Base-by-base conservation (phyloP, 2,329 filamentous ascomycete species). In the Scedosporium boydii region DNA sequence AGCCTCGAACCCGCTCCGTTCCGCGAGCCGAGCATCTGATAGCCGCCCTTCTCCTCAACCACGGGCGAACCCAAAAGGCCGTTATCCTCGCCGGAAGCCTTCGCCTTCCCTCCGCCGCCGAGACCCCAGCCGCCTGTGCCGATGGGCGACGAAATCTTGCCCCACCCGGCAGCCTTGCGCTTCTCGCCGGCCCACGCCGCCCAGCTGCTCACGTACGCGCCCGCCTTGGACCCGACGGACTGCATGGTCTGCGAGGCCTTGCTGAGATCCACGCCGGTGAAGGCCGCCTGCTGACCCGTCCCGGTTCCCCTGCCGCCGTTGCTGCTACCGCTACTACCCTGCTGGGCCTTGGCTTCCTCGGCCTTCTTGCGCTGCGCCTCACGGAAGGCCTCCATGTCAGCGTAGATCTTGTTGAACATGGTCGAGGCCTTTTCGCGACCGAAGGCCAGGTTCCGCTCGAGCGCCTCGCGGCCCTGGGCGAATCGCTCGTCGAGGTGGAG, bases 401-500 rank as follows among this genome's bases (percentile, higher is more conserved):
- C 85, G 80, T 96, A 98, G 29, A 98, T 80, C 69, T 86, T 92
- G 72, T 89, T 96, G 74, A 97, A 91, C 44, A 95, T 88, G 4
- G 86, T 88, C 21, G 88, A 92, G 0, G 96, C 90, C 76, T 93
- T 96, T 69, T 95, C 91, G 62, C 89, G 87, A 0, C 95, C 93
- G 0, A 89, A 91, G 3, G 90, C 89, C n/a, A 97, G 74, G 69
- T 96, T 93, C 64, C 93, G 87, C n/a, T 91, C 91, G 2, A 98
- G 80, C 0, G 88, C 89, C 73, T 98, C 95, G 62, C 87, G 85
- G 7, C 92, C 90, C 64, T 90, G 87, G 0, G 90, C 88, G 63
- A 98, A 86, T 7, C 90, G 86, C 72, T 98, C 95, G 72, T 99
- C 95, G 1, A 98, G 82, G 72, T 98, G 93, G 58, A 98, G 82